Conservation (phyloP, 352 stramenopile species). For the Phytopythium aichiense region DNA sequence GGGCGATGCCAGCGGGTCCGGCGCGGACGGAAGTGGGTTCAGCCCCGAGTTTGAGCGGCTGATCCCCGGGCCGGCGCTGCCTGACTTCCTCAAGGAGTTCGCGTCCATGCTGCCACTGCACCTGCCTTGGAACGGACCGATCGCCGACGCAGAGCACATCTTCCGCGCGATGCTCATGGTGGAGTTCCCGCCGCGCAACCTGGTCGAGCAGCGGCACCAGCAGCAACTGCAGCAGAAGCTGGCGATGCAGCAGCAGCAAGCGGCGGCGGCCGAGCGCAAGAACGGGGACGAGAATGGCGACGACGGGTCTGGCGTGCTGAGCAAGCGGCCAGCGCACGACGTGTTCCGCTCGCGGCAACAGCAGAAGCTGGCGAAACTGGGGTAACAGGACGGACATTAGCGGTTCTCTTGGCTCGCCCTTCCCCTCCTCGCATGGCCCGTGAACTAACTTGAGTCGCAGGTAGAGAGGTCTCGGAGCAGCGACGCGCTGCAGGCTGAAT, state of each 20-base stretch:
- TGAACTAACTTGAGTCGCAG: not conserved
- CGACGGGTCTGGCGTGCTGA: conserved; percentile 47
- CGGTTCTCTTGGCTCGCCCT: not conserved
- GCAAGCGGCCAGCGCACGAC: conserved; percentile 81
- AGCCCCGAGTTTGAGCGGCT: conserved; percentile 46
- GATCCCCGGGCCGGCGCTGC: conserved; percentile 69
- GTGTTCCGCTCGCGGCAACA: conserved; percentile 85
- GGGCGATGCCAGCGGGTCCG: conserved; percentile 12
- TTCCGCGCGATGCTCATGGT: conserved; percentile 80
- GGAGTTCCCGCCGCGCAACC: conserved; percentile 68
- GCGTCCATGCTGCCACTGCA: conserved; percentile 74
- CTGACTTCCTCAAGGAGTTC: conserved; percentile 86
- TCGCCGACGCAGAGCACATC: conserved; percentile 84
- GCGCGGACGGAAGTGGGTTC: conserved; percentile 21
- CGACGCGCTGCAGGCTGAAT: not conserved
- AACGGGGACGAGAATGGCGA: conserved; percentile 40
- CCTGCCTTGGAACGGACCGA: conserved; percentile 82
- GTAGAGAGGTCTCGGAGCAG: not conserved
- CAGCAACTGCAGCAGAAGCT: conserved; percentile 60
- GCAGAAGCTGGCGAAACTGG: conserved; percentile 80
- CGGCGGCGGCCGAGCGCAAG: conserved; percentile 37
- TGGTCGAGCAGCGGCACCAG: conserved; percentile 69
- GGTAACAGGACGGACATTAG: conserved; percentile 19
- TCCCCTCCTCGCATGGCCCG: not conserved
- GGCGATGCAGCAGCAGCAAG: conserved; percentile 45